A percentile compares a stretch with the other conserved stretches of the same genome.
Evolutionary conservation across 2,329 filamentous ascomycete species (phyloP).

Genomic region (Venturia pyrina): DNA sequence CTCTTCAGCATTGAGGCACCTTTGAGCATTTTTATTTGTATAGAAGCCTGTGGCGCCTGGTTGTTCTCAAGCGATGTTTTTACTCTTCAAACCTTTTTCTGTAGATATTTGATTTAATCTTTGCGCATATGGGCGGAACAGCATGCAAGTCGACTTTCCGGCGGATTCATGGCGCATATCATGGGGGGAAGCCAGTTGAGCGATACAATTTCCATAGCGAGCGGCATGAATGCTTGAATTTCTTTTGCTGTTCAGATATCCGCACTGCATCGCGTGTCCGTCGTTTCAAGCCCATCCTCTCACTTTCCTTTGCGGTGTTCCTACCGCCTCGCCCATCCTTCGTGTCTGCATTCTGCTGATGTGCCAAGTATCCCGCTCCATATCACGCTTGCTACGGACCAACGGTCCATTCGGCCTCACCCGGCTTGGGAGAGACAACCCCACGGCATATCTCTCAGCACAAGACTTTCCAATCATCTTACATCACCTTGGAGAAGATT

Average conservation of each 20-base stretch:
- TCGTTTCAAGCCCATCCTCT: not conserved
- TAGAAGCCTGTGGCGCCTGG: not conserved
- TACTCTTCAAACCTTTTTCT: not conserved
- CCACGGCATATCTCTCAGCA: not conserved
- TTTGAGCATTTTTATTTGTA: not conserved
- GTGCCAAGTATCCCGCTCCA: not conserved
- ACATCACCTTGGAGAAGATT: not conserved
- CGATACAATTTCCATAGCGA: not conserved
- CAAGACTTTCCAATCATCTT: not conserved
- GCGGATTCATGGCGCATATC: not conserved
- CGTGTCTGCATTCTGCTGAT: not conserved
- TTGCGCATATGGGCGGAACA: not conserved
- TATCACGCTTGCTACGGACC: not conserved
- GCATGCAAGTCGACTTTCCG: not conserved
- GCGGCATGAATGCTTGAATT: not conserved
- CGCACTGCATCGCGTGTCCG: not conserved
- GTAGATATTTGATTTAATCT: not conserved
- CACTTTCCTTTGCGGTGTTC: not conserved
- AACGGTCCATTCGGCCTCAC: not conserved
- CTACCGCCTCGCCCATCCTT: not conserved
- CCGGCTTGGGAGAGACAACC: not conserved
- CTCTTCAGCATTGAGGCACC: not conserved
- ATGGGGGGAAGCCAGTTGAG: not conserved
- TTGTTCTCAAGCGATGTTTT: not conserved
- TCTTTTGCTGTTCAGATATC: not conserved